Evolutionary conservation across 2,329 filamentous ascomycete species (phyloP), one percentile per base, ranked within the genome.

Genomic region (Sclerotinia trifoliorum): DNA sequence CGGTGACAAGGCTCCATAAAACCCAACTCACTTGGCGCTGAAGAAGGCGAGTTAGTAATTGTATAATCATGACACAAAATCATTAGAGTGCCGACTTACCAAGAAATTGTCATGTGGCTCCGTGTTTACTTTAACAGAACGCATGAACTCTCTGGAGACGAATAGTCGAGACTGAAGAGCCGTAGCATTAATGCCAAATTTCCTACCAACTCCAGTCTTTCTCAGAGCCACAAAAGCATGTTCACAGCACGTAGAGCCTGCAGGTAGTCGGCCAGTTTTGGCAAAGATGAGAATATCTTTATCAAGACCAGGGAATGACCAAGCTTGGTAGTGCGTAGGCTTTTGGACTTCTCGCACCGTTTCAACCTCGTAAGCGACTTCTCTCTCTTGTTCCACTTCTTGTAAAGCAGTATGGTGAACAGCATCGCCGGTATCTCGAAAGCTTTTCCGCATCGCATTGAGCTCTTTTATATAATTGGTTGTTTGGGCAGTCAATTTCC

Each of bases 1-100:
- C 73, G 0, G 78, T 78, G 0, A 71, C n/a, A 0, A 72, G 71
- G 68, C 82, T 85, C 83, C 84, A 89, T 0, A 91, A 75, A 2
- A 91, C 74, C 87, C 87, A 91, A 35, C 87, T 84, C 0, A 89
- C 84, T 0, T 84, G 77, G 1, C 83, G 80, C 72, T 74, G n/a
- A 48, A 62, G 29, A 79, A 67, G 39, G 71, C 49, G 24, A 19
- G 10, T 71, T 66, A 68, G 55, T 51, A 49, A 42, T 13, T 11
- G 6, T 5, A n/a, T 15, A 21, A 42, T 10, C 3, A 7, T 8
- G 15, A 15, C 6, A 5, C 24, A 26, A 4, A 13, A 15, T 11
- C 4, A 24, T 5, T 3, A 42, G 13, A 15, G 5, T 32, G 7
- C 5, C 6, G 26, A 52, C 64, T 74, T 74, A 78, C 78, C 69